Evolutionary conservation across 2,329 filamentous ascomycete genomes (phyloP).

Genomic region (Sphaceloma murrayae): DNA sequence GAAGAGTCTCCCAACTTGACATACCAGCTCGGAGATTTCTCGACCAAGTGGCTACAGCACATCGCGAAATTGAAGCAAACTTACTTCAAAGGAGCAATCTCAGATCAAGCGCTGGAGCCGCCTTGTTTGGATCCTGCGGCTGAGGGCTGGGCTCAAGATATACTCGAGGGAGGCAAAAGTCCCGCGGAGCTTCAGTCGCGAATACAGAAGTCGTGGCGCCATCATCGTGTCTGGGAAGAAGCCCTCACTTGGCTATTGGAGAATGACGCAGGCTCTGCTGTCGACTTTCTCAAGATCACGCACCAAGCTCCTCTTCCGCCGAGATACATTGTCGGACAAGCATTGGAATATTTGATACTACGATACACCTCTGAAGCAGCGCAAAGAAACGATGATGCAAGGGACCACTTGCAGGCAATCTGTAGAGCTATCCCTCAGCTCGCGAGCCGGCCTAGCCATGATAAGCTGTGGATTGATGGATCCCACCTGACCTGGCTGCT

Average conservation of each 20-base stretch:
- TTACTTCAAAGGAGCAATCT: constrained; percentile 9
- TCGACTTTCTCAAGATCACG: constrained; percentile 37
- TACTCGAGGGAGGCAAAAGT: constrained; percentile 18
- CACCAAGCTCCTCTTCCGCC: constrained; percentile 28
- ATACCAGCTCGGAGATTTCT: constrained; percentile 12
- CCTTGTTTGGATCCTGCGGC: constrained; percentile 19
- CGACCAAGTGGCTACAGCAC: constrained; percentile 18
- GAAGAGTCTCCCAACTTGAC: not conserved
- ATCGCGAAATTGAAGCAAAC: constrained; percentile 18
- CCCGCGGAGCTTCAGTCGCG: constrained; percentile 21
- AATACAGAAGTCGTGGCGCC: constrained; percentile 14
- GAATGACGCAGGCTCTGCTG: constrained; percentile 30
- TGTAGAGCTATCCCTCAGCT: not conserved
- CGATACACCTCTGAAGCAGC: not conserved
- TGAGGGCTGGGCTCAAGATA: constrained; percentile 19
- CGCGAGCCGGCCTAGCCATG: not conserved
- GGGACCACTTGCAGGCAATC: not conserved
- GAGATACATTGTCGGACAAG: constrained; percentile 36
- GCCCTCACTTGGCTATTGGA: constrained; percentile 39
- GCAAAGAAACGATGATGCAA: too few species aligned
- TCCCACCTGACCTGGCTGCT: constrained; percentile 1
- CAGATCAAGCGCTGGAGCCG: not conserved
- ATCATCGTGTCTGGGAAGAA: constrained; percentile 32
- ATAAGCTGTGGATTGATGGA: not conserved
- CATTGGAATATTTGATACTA: constrained; percentile 23